Evolutionary conservation across 352 stramenopile genomes (phyloP).

Genomic region (Phytopythium litorale): DNA sequence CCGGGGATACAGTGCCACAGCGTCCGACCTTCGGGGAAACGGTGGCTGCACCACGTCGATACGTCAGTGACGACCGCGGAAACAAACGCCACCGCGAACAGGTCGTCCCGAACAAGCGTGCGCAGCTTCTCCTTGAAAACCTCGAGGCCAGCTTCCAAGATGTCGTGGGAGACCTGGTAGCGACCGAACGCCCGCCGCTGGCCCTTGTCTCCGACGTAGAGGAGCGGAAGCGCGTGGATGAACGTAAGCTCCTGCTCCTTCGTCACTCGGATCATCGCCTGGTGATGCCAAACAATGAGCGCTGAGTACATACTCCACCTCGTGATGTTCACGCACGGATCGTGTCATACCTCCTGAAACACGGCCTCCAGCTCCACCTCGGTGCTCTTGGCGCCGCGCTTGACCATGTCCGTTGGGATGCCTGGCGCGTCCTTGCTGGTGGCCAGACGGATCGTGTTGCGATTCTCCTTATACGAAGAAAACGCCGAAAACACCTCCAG

Average conservation of each 20-base stretch:
- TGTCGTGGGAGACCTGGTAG: slow-evolving; percentile 26
- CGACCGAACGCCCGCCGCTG: slow-evolving; percentile 42
- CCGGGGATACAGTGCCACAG: slow-evolving; percentile 78
- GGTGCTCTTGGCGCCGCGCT: slow-evolving; percentile 21
- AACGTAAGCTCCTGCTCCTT: slow-evolving; percentile 52
- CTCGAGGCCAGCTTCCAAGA: slow-evolving; percentile 45
- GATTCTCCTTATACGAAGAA: slow-evolving; percentile 38
- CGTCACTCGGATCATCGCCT: slow-evolving; percentile 29
- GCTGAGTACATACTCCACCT: too few species aligned
- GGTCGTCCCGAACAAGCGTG: slow-evolving; percentile 50
- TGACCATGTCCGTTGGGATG: slow-evolving; percentile 40
- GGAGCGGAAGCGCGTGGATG: slow-evolving; percentile 46
- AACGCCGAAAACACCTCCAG: slow-evolving; percentile 50
- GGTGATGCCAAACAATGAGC: background rate
- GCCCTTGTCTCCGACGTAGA: slow-evolving; percentile 47
- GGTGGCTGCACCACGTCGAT: slow-evolving; percentile 50
- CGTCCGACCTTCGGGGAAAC: slow-evolving; percentile 31
- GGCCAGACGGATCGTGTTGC: slow-evolving; percentile 33
- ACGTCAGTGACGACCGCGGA: slow-evolving; percentile 63
- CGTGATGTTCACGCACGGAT: too few species aligned
- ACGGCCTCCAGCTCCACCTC: slow-evolving; percentile 35
- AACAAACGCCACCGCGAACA: slow-evolving; percentile 66
- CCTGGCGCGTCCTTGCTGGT: slow-evolving; percentile 11
- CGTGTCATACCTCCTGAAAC: slow-evolving; percentile 25
- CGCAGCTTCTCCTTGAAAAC: slow-evolving; percentile 58